Evolutionary conservation across 257 asterid genomes (phyloP).

Genomic region (Solanum pimpinellifolium): DNA sequence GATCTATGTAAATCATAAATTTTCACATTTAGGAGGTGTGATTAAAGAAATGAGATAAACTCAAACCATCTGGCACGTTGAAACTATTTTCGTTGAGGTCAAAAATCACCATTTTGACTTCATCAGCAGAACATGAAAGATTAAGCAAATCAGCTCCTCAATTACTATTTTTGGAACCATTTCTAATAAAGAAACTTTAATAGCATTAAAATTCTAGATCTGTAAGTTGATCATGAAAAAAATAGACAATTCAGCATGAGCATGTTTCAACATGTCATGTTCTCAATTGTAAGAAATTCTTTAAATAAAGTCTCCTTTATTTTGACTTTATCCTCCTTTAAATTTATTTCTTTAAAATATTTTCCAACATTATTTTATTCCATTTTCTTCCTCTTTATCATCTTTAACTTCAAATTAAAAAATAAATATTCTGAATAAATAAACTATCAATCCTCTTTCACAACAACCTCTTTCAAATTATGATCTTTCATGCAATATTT

Average conservation of each 20-base stretch:
- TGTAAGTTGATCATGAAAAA: background rate
- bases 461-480: background rate
- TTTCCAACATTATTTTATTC: background rate
- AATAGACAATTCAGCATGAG: background rate
- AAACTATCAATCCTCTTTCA: background rate
- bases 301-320: too few species aligned
- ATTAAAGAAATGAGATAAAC: too few species aligned
- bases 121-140: too few species aligned
- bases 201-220: background rate
- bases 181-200: background rate
- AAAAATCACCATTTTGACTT: too few species aligned
- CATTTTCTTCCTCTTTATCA: background rate
- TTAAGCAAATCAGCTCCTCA: too few species aligned
- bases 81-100: too few species aligned
- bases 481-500: background rate
- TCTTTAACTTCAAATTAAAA: background rate
- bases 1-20: too few species aligned
- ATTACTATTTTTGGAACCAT: background rate
- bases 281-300: background rate
- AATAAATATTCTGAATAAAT: too few species aligned
- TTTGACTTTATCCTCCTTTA: background rate
- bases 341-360: too few species aligned
- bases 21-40: too few species aligned
- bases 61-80: too few species aligned
- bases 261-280: background rate